Evolutionary conservation across 1,284 basidiomycete species (phyloP), one percentile per base, ranked within the genome.

Genomic region (Ceratobasidium theobromae): DNA sequence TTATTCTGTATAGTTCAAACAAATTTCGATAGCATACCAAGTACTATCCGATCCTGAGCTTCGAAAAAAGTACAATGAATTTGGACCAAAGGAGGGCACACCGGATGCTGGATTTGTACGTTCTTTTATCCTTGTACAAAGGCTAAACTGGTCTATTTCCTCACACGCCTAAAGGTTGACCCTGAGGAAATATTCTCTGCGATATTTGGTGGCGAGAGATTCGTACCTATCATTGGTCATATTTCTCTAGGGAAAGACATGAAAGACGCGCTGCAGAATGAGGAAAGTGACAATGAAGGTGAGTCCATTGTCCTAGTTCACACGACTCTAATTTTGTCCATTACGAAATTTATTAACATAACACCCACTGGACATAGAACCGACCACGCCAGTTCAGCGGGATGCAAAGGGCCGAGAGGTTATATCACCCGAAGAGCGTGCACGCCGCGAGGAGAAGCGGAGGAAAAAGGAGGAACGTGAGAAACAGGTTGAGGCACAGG

Each of bases 241-340:
- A 89, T 93, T 71, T 90, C 88, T 64, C 79, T 94, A 71, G 95
- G 94, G 33, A 86, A 86, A 72, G 96, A 99, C 73, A 98, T 99
- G 97, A 99, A 99, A 79, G 86, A 93, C 4, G 95, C 95, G 4
- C 80, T 99, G 74, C 95, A 99, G 74, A 91, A 91, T 54, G 87
- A 89, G 64, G 86, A 83, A 9, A 89, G 91, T 69, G 82, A 81
- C 9, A 81, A 83, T 21, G 81, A 79, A 25, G 76, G 72, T 62
- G 9, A 4, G 46, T 41, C n/a, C 14, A 21, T 11, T 30, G 27
- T 4, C 18, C 33, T 23, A 18, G 57, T 3, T 53, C 52, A 12
- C 35, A 51, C 32, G 55, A 53, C 18, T 25, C 41, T n/a, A 23
- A 43, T 14, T 16, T 35, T 23, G 21, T 30, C 6, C n/a, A 48